A percentile compares a stretch with the other conserved stretches of the same genome.
These are phyloP conservation scores for Alternaria conjuncta DNA, from an alignment of 2,329 filamentous ascomycete species.

Conservation along the genomic window DNA sequence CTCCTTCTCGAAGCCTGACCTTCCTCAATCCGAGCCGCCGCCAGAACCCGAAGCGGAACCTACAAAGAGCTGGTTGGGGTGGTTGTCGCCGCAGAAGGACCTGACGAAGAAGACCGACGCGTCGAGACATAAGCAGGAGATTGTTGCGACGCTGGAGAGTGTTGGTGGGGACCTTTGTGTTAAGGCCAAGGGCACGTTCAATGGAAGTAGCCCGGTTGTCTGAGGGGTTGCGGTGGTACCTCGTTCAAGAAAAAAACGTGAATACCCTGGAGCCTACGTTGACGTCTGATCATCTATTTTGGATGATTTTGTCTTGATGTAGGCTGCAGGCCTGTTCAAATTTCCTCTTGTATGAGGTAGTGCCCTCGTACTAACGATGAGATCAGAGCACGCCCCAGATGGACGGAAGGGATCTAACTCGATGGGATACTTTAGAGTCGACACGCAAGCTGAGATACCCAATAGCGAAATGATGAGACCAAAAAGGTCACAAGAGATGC, in stretches of 20 bases:
- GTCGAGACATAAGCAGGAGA: constrained; percentile 49
- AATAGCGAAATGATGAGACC: background rate
- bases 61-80: constrained; percentile 37
- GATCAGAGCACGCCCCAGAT: background rate
- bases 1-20: constrained; percentile 44
- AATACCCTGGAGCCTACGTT: too few species aligned
- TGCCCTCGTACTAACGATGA: background rate
- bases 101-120: constrained; percentile 53
- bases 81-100: constrained; percentile 45
- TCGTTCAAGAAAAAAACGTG: too few species aligned
- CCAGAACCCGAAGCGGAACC: constrained; percentile 30
- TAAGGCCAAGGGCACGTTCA: constrained; percentile 8
- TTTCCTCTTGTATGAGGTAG: too few species aligned
- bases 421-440: background rate
- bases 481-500: background rate
- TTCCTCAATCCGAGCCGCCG: constrained; percentile 31
- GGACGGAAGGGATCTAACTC: background rate
- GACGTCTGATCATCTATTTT: too few species aligned
- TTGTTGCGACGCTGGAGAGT: constrained; percentile 61
- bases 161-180: constrained; percentile 62
- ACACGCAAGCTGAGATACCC: background rate
- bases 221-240: background rate
- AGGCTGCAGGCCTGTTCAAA: too few species aligned
- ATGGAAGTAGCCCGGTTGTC: background rate
- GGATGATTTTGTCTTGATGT: too few species aligned